These are phyloP conservation scores for Ogataea saltuana DNA, from an alignment of 805 yeast species.

Conservation along the genomic window DNA sequence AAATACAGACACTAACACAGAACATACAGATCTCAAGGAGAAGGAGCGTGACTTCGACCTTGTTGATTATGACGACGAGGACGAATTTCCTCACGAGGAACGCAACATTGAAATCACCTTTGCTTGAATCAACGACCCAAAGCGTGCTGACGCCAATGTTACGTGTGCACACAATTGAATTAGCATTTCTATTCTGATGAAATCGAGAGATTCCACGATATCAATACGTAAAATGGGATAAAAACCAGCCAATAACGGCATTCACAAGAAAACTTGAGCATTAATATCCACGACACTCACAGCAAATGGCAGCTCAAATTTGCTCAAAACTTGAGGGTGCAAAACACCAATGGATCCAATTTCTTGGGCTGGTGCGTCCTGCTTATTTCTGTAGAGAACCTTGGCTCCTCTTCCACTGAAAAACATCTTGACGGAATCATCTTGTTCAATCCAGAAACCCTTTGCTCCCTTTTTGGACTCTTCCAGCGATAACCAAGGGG, in stretches of 20 bases:
- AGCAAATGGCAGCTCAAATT: slow-evolving; percentile 90
- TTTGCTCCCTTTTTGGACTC: slow-evolving; percentile 54
- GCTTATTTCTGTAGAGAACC: slow-evolving; percentile 67
- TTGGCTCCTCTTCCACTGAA: slow-evolving; percentile 98
- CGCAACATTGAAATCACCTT: slow-evolving; percentile 33
- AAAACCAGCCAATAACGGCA: too few species aligned
- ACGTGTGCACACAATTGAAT: slow-evolving; percentile 5
- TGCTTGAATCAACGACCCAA: slow-evolving; percentile 23
- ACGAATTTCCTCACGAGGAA: slow-evolving; percentile 37
- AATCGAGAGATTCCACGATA: too few species aligned
- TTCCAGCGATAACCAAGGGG: slow-evolving; percentile 63
- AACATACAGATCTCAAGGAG: too few species aligned
- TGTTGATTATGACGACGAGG: slow-evolving; percentile 37
- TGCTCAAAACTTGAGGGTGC: slow-evolving; percentile 88
- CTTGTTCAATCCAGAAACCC: slow-evolving; percentile 87
- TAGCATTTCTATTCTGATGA: slow-evolving; percentile 6
- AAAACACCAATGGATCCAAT: slow-evolving; percentile 91
- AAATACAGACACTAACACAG: neutral
- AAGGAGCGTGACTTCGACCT: too few species aligned
- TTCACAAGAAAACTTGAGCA: slow-evolving; percentile 78
- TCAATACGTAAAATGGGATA: too few species aligned
- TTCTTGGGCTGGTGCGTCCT: slow-evolving; percentile 54
- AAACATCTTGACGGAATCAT: slow-evolving; percentile 63
- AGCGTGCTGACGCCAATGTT: too few species aligned
- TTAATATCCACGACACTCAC: slow-evolving; percentile 89